Conservation (phyloP, 805 yeast genomes). For the Suhomyces pyralidae region DNA sequence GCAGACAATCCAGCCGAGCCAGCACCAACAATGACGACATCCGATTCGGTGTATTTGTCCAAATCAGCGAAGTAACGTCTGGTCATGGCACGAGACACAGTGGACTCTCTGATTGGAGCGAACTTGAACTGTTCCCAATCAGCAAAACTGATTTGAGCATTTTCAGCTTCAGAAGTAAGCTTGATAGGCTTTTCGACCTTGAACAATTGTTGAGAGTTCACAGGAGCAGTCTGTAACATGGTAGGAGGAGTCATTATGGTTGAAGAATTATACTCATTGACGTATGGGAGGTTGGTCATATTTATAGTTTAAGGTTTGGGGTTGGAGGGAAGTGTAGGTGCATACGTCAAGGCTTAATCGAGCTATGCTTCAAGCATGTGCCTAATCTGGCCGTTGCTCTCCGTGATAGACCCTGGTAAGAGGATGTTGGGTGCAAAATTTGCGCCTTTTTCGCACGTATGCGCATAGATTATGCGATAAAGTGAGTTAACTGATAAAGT, state of each 20-base stretch:
- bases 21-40: slow-evolving; percentile 73
- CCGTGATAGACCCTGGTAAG: neutral
- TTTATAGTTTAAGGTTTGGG: neutral
- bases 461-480: neutral
- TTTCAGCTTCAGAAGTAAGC: slow-evolving; percentile 19
- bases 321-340: neutral
- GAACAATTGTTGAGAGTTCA: slow-evolving; percentile 5
- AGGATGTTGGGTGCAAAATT: neutral
- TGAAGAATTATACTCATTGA: neutral
- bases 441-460: neutral
- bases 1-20: slow-evolving; percentile 76
- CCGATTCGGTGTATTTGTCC: slow-evolving; percentile 72
- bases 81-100: slow-evolving; percentile 80
- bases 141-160: slow-evolving; percentile 30
- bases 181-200: slow-evolving; percentile 4
- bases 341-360: neutral
- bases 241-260: slow-evolving; percentile 33
- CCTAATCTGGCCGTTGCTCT: neutral
- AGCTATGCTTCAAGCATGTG: neutral
- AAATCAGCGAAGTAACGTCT: slow-evolving; percentile 67
- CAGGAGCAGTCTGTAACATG: slow-evolving; percentile 24
- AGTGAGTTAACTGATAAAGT: neutral
- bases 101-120: slow-evolving; percentile 72
- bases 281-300: neutral
- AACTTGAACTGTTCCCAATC: slow-evolving; percentile 70